phyloP scores from a whole-genome alignment of 164 flowering plant genomes.

The Annona squamosa region DNA sequence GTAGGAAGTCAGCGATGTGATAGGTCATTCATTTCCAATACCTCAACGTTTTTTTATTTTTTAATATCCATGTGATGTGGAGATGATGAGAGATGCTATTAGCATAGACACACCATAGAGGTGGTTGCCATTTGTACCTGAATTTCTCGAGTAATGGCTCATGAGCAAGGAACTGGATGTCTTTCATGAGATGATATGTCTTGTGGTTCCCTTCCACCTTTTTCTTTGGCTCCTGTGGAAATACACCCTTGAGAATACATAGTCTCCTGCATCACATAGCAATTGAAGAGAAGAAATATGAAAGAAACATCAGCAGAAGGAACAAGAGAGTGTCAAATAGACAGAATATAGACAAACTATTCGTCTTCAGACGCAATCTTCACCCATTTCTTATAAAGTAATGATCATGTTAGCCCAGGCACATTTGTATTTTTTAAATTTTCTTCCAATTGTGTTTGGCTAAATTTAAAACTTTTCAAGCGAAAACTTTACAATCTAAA shows the following conservation, averaged over 20 bases:
- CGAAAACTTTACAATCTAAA: too few relatives aligned
- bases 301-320: not conserved
- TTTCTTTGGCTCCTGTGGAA: constrained; percentile 90
- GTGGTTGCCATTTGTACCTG: constrained; percentile 14
- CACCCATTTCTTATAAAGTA: too few relatives aligned
- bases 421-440: too few relatives aligned
- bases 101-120: not conserved
- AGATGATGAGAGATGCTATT: not conserved
- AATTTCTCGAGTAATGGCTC: constrained; percentile 67
- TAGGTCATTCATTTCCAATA: not conserved
- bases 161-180: constrained; percentile 60
- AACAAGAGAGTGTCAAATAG: not conserved
- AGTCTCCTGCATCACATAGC: constrained; percentile 39
- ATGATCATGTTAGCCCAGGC: too few relatives aligned
- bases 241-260: constrained; percentile 81
- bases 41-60: not conserved
- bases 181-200: constrained; percentile 83
- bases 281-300: not conserved
- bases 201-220: constrained; percentile 85
- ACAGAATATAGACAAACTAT: not conserved
- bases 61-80: not conserved
- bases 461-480: too few relatives aligned
- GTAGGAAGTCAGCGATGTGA: not conserved
- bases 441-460: too few relatives aligned
- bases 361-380: too few relatives aligned